A percentile compares a stretch with the other conserved stretches of the same genome.
Evolutionary conservation across 192 early-diverging fungal species (phyloP).

Genomic region (Coemansia sp.): DNA sequence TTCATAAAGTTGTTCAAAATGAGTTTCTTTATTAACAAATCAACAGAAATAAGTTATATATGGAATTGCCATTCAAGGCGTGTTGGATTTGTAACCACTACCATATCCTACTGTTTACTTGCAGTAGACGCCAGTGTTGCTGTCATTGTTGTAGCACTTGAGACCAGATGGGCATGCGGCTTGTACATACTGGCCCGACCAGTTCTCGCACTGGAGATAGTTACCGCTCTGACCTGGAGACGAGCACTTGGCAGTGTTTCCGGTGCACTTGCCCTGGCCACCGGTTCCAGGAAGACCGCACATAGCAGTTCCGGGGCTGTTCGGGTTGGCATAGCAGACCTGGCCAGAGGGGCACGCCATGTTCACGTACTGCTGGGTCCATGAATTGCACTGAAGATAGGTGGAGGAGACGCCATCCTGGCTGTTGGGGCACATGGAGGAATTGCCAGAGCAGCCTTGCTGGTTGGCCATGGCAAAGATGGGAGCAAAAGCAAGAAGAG

Average conservation of each 20-base stretch:
- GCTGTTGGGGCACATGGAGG: conserved; percentile 37
- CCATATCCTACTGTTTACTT: conserved; percentile 5
- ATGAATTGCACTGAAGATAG: conserved; percentile 49
- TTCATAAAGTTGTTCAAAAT: neutral
- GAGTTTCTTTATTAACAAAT: conserved; percentile 6
- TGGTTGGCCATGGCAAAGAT: conserved; percentile 11
- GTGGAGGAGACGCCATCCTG: conserved; percentile 38
- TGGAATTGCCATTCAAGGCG: no score
- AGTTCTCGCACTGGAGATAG: conserved; percentile 48
- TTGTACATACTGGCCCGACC: conserved; percentile 42
- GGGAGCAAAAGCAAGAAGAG: conserved; percentile 17
- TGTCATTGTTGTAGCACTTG: conserved; percentile 49
- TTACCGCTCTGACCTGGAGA: conserved; percentile 30
- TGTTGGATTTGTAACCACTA: no score
- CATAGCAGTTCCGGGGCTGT: conserved; percentile 27
- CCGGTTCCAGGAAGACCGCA: conserved; percentile 45
- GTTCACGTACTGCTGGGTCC: conserved; percentile 27
- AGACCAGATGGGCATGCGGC: conserved; percentile 34
- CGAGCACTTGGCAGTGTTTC: conserved; percentile 45
- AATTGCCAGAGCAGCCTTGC: conserved; percentile 38
- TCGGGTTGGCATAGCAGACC: conserved; percentile 52
- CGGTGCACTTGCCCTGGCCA: conserved; percentile 35
- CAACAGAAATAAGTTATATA: neutral
- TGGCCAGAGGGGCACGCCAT: conserved; percentile 35
- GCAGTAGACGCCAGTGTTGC: conserved; percentile 34